A percentile compares a stretch with the other conserved stretches of the same genome.
Conservation (phyloP, 306 rosid genomes). For the Bauhinia variegata region DNA sequence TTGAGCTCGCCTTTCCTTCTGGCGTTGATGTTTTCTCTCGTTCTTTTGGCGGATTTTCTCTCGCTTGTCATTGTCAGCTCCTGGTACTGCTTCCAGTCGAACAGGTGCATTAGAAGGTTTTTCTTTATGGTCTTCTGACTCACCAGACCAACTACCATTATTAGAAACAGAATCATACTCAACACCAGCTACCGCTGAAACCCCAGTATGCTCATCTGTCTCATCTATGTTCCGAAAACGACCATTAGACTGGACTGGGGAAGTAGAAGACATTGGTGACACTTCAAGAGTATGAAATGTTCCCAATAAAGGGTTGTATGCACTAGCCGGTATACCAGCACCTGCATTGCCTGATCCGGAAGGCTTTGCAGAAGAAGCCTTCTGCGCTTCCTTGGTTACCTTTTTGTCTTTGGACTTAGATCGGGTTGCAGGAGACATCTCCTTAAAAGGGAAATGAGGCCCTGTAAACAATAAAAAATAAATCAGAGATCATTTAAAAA, state of each 20-base stretch:
- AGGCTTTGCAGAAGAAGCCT: constrained; percentile 65
- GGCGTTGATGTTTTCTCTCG: constrained; percentile 96
- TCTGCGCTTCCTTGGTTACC: constrained; percentile 71
- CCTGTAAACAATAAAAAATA: constrained; percentile 43
- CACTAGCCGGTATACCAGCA: constrained; percentile 79
- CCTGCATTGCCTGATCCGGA: constrained; percentile 64
- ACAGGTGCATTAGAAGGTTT: constrained; percentile 58
- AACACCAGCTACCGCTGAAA: constrained; percentile 51
- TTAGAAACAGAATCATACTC: constrained; percentile 97
- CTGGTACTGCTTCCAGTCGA: constrained; percentile 74
- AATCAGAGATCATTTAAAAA: constrained; percentile 20
- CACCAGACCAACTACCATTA: constrained; percentile 98
- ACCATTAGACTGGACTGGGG: constrained; percentile 68
- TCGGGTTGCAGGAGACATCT: constrained; percentile 90
- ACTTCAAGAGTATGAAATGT: constrained; percentile 83
- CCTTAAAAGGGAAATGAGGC: constrained; percentile 29
- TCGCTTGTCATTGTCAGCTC: constrained; percentile 91
- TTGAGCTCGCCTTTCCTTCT: constrained; percentile 94
- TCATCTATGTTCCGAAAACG: constrained; percentile 93
- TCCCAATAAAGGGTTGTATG: constrained; percentile 85
- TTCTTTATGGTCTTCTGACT: constrained; percentile 94
- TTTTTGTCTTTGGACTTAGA: constrained; percentile 91
- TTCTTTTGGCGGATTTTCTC: constrained; percentile 95
- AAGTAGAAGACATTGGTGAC: constrained; percentile 53
- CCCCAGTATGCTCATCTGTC: constrained; percentile 82